Conservation (phyloP, 192 early-diverging fungal species). For the Linnemannia zychae region DNA sequence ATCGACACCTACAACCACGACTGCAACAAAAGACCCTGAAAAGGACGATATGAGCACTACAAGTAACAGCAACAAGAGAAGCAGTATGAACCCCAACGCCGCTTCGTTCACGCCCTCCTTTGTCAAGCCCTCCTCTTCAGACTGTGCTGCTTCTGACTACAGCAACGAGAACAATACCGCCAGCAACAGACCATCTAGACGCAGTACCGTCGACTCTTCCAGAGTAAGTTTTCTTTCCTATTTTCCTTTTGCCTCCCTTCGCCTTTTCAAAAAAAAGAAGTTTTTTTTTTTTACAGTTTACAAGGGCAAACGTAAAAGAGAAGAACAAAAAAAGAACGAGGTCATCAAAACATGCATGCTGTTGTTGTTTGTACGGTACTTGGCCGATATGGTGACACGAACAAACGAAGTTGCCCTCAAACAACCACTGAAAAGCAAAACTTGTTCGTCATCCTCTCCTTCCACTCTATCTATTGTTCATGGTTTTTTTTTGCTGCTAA, state of each 20-base stretch:
- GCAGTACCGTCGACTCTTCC: slow-evolving; percentile 34
- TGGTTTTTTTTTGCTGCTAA: not conserved
- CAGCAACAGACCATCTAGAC: slow-evolving; percentile 25
- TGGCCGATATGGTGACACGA: not conserved
- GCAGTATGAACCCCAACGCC: slow-evolving; percentile 49
- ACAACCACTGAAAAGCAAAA: not conserved
- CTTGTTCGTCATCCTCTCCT: not conserved
- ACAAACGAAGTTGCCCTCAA: not conserved
- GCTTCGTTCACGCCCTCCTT: slow-evolving; percentile 52
- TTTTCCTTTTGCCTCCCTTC: not conserved
- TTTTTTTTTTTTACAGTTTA: slow-evolving; percentile 6
- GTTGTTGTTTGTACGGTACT: not conserved
- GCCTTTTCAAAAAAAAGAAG: not conserved
- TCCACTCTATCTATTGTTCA: not conserved
- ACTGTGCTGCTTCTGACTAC: slow-evolving; percentile 34
- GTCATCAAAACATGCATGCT: not conserved
- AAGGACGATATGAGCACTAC: slow-evolving; percentile 24
- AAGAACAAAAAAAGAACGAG: not conserved
- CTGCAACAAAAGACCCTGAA: slow-evolving; percentile 2
- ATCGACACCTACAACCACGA: not conserved
- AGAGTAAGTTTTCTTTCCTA: slow-evolving; percentile 12
- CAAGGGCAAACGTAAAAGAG: not conserved
- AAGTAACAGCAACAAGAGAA: slow-evolving; percentile 27
- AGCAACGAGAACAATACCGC: not conserved
- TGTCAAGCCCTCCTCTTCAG: slow-evolving; percentile 20